phyloP scores from a whole-genome alignment of 169 alveolate genomes.

The Neospora caninum region DNA sequence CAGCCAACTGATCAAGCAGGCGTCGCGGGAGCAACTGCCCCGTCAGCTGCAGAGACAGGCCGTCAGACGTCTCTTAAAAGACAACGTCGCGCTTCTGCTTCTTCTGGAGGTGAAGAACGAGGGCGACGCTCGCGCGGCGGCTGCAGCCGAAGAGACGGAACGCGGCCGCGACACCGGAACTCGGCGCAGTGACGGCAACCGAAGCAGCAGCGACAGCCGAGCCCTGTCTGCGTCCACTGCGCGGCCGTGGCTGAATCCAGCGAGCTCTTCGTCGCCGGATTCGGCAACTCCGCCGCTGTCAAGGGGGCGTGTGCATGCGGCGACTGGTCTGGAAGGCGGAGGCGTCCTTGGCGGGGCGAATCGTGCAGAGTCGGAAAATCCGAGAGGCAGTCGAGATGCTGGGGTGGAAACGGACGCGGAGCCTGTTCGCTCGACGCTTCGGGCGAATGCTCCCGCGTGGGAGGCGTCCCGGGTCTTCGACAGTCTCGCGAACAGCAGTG shows the following conservation, averaged over 20 bases:
- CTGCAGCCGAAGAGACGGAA: neutral
- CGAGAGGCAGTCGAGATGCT: neutral
- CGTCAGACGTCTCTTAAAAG: slow-evolving; percentile 75
- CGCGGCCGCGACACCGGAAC: neutral
- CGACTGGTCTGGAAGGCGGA: neutral
- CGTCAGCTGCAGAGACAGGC: slow-evolving; percentile 65
- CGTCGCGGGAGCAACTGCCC: slow-evolving; percentile 73
- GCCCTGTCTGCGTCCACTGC: neutral
- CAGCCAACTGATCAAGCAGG: slow-evolving; percentile 77
- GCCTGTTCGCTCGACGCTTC: neutral
- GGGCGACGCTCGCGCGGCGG: slow-evolving; percentile 27
- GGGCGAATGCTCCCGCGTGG: slow-evolving; percentile 3
- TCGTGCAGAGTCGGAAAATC: neutral
- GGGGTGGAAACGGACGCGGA: neutral
- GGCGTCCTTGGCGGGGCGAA: neutral
- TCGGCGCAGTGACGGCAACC: neutral
- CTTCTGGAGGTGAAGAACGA: slow-evolving; percentile 71
- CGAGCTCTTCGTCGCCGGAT: neutral
- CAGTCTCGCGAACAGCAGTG: neutral
- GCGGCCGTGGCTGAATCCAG: neutral
- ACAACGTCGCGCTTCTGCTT: slow-evolving; percentile 80
- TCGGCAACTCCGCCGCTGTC: neutral
- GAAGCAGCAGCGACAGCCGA: neutral
- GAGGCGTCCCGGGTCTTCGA: neutral
- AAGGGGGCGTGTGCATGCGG: neutral